Evolutionary conservation across 2,329 filamentous ascomycete genomes (phyloP).

Genomic region (Fusarium anthophilum): DNA sequence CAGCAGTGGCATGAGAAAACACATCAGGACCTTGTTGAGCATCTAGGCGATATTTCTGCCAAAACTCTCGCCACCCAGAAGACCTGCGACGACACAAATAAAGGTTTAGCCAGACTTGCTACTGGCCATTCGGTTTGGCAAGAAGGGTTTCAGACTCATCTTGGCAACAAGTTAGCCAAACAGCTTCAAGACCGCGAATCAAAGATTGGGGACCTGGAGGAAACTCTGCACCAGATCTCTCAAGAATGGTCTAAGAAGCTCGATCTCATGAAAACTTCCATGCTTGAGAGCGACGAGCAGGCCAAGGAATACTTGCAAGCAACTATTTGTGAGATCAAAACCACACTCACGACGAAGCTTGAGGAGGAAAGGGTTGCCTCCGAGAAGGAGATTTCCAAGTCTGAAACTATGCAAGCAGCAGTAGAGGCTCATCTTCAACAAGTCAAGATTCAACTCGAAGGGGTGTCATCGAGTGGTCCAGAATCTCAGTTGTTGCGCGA

Average conservation of each 20-base stretch:
- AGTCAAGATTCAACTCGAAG: conserved; percentile 27
- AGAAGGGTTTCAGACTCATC: neutral
- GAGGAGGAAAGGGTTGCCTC: conserved; percentile 31
- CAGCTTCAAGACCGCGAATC: conserved; percentile 33
- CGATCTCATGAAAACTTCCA: conserved; percentile 16
- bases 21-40: neutral
- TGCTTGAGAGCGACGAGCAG: conserved; percentile 18
- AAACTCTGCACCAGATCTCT: conserved; percentile 26
- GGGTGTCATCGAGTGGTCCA: neutral
- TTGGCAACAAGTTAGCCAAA: conserved; percentile 25
- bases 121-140: conserved; percentile 4
- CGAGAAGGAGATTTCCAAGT: conserved; percentile 23
- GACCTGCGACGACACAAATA: conserved; percentile 26
- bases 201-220: conserved; percentile 35
- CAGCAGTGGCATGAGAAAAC: neutral
- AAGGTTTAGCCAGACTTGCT: conserved; percentile 13
- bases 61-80: conserved; percentile 14
- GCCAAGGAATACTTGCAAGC: conserved; percentile 27
- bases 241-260: conserved; percentile 32
- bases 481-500: conserved; percentile 7
- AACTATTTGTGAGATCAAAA: conserved; percentile 30
- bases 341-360: conserved; percentile 37
- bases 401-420: conserved; percentile 13
- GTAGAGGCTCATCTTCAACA: conserved; percentile 37
- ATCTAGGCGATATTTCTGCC: conserved; percentile 11